Evolutionary conservation across 1,284 basidiomycete genomes (phyloP), one percentile per base, ranked within the genome.

Genomic region (Phellinidium pouzarii): DNA sequence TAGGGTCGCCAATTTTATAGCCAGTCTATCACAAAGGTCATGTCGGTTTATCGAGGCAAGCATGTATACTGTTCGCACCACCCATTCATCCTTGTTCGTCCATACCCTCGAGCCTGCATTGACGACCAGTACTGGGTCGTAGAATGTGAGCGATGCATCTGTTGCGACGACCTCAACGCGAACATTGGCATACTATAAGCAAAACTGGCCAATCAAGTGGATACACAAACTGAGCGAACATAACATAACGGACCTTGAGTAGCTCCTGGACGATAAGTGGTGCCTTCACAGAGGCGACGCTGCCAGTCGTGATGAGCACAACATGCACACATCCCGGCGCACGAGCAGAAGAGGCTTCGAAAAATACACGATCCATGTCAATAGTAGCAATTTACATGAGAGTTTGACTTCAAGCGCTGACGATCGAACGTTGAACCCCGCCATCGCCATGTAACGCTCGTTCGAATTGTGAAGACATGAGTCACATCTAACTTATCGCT

Each of bases 41-140:
- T 12, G 12, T 17, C n/a, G 17, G 19, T 50, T n/a, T n/a, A n/a
- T n/a, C n/a, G n/a, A n/a, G n/a, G n/a, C n/a, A n/a, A n/a, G n/a
- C n/a, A n/a, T n/a, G n/a, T n/a, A n/a, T n/a, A n/a, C n/a, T n/a
- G n/a, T n/a, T 65, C 81, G 60, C 70, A 82, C 85, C 52, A 71
- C 73, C 94, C 95, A 98, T 70, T 99, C 95, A 61, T 98, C 92
- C 37, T 78, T 78, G 66, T 98, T 91, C 1, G 74, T 82, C 95
- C 95, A 99, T 4, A 97, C 81, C 43, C 77, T 71, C 0, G 81
- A 77, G 1, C 81, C 84, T 2, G 64, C 60, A 43, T 76, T 72
- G 2, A 94, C 70, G 2, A 60, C 20, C 12, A 77, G 75, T 3
- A 69, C 66, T 25, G 72, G 67, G 44, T 80, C 71, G 69, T 84